These are phyloP conservation scores for Leccinum pellstonianum DNA, from an alignment of 768 basidiomycete genomes.

Conservation along the genomic window DNA sequence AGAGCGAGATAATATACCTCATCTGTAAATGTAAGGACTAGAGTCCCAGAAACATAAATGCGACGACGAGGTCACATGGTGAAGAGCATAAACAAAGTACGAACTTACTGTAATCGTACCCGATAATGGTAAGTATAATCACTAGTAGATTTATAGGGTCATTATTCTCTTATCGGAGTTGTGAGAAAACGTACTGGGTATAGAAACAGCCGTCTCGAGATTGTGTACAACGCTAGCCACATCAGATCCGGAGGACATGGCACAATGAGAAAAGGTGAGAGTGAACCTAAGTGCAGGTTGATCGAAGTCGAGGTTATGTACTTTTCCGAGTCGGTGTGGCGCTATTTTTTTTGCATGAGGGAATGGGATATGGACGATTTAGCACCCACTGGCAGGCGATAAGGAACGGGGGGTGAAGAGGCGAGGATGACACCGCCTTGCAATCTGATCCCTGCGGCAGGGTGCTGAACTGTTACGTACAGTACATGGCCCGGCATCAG, in stretches of 20 bases:
- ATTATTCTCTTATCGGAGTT: background rate
- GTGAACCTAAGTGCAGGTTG: background rate
- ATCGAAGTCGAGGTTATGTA: background rate
- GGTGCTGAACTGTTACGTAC: background rate
- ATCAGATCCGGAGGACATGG: slow-evolving; percentile 1
- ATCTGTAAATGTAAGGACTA: slow-evolving; percentile 16
- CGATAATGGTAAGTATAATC: slow-evolving; percentile 2
- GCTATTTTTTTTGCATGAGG: background rate
- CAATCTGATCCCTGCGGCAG: background rate
- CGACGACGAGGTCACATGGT: background rate
- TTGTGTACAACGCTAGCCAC: background rate
- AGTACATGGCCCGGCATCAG: background rate
- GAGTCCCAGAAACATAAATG: background rate
- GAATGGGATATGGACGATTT: background rate
- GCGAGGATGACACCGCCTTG: background rate
- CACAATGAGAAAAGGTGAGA: background rate
- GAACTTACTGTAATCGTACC: slow-evolving; percentile 19
- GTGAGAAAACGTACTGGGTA: background rate
- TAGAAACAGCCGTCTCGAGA: background rate
- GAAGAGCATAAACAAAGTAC: background rate
- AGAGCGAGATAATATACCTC: slow-evolving; percentile 4
- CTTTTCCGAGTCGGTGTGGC: background rate
- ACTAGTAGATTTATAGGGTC: background rate
- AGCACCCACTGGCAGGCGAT: background rate
- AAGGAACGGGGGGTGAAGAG: background rate